A percentile compares a stretch with the other conserved stretches of the same genome.
Evolutionary conservation across 768 basidiomycete genomes (phyloP).

Genomic region (Leccinellum luteum): DNA sequence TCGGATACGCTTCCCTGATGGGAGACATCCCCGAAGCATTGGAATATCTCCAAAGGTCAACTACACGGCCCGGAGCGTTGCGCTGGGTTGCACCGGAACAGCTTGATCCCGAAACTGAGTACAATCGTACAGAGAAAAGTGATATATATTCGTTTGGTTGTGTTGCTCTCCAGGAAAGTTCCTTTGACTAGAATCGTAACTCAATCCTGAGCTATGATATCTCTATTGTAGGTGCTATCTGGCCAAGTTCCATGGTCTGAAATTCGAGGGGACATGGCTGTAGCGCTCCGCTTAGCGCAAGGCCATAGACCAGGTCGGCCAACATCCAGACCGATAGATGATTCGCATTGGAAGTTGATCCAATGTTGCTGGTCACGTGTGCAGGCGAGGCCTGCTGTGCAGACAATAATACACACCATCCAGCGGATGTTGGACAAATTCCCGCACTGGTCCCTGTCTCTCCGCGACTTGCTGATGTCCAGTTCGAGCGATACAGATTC

Average conservation of each 20-base stretch:
- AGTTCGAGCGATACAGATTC: no score
- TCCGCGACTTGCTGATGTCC: no score
- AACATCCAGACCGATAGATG: no score
- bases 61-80: background rate
- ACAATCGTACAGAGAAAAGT: background rate
- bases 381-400: background rate
- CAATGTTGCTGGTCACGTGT: background rate
- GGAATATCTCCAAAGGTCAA: background rate
- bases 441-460: no score
- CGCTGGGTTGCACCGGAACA: background rate
- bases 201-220: background rate
- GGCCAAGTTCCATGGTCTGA: background rate
- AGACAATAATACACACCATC: background rate
- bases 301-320: no score
- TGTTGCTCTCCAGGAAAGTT: background rate
- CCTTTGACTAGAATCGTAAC: no score
- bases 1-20: background rate
- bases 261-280: background rate
- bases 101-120: background rate
- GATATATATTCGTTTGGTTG: background rate
- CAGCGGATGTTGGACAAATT: background rate
- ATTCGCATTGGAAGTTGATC: no score
- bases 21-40: background rate
- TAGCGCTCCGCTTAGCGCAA: background rate
- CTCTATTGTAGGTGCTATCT: background rate